These are phyloP conservation scores for Chalciporus piperatus DNA, from an alignment of 768 basidiomycete species.

Conservation along the genomic window DNA sequence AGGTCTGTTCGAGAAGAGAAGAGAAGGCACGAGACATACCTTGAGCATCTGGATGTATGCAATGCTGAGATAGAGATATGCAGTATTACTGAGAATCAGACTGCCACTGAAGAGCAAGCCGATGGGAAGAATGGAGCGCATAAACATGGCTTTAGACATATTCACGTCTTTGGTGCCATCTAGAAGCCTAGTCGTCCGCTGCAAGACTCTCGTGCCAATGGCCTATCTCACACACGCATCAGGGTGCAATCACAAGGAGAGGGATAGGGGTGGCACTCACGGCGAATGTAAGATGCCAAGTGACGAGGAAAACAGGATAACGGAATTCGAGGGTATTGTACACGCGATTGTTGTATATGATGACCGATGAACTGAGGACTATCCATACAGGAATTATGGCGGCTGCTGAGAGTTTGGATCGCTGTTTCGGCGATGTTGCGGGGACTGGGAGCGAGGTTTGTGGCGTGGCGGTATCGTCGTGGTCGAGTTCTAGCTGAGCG, in stretches of 20 bases:
- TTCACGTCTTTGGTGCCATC: conserved; percentile 78
- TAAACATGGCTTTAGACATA: conserved; percentile 75
- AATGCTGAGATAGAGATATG: conserved; percentile 88
- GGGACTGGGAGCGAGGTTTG: conserved; percentile 54
- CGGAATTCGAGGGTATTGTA: conserved; percentile 82
- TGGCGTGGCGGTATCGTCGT: conserved; percentile 3
- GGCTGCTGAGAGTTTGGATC: conserved; percentile 58
- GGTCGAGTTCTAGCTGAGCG: conserved; percentile 1
- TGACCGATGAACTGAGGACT: conserved; percentile 80
- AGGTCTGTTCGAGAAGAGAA: too few species aligned
- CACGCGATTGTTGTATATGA: conserved; percentile 93
- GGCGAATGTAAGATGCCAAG: conserved; percentile 76
- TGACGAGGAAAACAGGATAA: conserved; percentile 91
- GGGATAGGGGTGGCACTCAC: conserved; percentile 33
- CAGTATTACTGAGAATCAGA: conserved; percentile 87
- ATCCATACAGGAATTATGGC: conserved; percentile 94
- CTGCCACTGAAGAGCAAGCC: conserved; percentile 92
- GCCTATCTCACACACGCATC: conserved; percentile 38
- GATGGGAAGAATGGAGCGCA: conserved; percentile 88
- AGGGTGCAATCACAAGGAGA: conserved; percentile 1
- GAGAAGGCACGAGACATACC: conserved; percentile 37
- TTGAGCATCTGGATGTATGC: conserved; percentile 98
- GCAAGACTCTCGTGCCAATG: conserved; percentile 81
- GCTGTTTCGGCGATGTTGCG: conserved; percentile 42
- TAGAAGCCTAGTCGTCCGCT: conserved; percentile 76